Conservation (phyloP, 2,329 filamentous ascomycete species). For the Cladophialophora immunda region DNA sequence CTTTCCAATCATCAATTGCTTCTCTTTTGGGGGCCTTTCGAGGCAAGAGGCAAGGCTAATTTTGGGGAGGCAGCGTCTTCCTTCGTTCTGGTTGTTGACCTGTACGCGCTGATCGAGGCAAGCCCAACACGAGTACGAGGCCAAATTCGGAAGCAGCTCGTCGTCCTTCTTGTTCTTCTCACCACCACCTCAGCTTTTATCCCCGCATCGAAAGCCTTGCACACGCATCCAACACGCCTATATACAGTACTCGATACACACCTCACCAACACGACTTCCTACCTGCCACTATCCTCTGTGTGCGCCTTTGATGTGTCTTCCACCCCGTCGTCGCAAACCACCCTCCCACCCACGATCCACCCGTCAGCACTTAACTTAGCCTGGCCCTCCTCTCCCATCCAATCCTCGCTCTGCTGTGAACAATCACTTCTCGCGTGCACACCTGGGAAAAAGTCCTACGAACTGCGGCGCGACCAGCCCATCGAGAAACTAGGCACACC, state of each 20-base stretch:
- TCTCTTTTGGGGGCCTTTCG: constrained; percentile 9
- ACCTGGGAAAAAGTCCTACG: background rate
- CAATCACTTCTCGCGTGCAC: background rate
- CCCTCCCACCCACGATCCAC: constrained; percentile 27
- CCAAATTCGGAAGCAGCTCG: constrained; percentile 1
- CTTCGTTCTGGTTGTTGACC: background rate
- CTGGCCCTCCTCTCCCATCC: constrained; percentile 15
- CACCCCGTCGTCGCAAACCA: constrained; percentile 25
- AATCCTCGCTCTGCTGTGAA: constrained; percentile 2
- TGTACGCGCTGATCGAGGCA: background rate
- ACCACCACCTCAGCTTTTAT: background rate
- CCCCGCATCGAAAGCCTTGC: background rate
- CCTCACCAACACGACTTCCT: background rate
- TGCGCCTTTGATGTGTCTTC: constrained; percentile 19
- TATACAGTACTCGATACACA: background rate
- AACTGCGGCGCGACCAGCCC: background rate
- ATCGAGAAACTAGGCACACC: background rate
- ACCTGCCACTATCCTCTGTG: background rate
- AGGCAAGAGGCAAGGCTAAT: constrained; percentile 21
- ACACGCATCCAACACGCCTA: background rate
- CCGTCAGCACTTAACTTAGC: constrained; percentile 33
- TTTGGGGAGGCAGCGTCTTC: constrained; percentile 8
- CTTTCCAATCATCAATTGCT: background rate
- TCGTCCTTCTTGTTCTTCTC: background rate
- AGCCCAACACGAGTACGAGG: constrained; percentile 1